Evolutionary conservation across 441 rosid genomes (phyloP).

Genomic region (Isatis lusitanica): DNA sequence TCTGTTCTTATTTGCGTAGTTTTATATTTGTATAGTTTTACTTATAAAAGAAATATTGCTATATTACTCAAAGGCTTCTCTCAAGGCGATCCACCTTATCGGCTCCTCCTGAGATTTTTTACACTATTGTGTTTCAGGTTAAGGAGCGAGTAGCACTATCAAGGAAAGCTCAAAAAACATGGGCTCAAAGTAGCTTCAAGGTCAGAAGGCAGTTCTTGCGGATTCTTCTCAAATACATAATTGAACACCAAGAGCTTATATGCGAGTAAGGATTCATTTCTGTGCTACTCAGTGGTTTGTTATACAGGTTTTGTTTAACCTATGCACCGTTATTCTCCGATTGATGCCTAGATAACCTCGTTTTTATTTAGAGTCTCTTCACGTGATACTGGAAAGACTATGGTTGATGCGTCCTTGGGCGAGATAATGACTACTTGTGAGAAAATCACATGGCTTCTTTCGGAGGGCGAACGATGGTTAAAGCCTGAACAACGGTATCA

Average conservation of each 20-base stretch:
- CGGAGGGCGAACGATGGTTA: constrained; percentile 97
- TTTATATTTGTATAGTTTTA: neutral
- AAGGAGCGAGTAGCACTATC: constrained; percentile 77
- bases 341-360: constrained; percentile 9
- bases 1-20: neutral
- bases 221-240: constrained; percentile 86
- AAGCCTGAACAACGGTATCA: constrained; percentile 88
- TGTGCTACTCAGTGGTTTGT: constrained; percentile 1
- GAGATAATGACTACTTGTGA: constrained; percentile 99
- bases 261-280: constrained; percentile 78
- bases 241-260: constrained; percentile 92
- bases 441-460: constrained; percentile 98
- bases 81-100: neutral
- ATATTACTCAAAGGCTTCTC: neutral
- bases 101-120: neutral
- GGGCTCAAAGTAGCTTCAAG: constrained; percentile 95
- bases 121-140: constrained; percentile 53
- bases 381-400: constrained; percentile 98
- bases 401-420: constrained; percentile 98
- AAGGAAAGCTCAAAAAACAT: constrained; percentile 89
- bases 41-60: neutral
- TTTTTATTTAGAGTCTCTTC: constrained; percentile 74
- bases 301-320: neutral
- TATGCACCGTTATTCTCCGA: neutral
- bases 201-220: constrained; percentile 90